These are phyloP conservation scores for Agaricus subrufescens DNA, from an alignment of 768 basidiomycete species.

Conservation along the genomic window DNA sequence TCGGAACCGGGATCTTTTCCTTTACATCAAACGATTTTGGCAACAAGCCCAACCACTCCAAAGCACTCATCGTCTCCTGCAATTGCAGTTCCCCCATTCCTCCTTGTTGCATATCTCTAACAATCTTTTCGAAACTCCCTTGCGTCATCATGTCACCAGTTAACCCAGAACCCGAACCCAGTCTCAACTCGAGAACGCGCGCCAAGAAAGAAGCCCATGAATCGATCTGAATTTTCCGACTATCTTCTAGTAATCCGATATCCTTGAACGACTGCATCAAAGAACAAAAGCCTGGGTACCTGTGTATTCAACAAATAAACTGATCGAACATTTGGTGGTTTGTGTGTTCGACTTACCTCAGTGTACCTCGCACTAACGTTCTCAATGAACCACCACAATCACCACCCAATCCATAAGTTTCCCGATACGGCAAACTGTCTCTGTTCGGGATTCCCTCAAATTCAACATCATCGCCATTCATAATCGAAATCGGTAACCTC, in stretches of 20 bases:
- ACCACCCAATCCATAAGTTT: constrained; percentile 52
- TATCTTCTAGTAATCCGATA: constrained; percentile 61
- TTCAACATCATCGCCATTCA: constrained; percentile 35
- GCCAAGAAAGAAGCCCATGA: constrained; percentile 35
- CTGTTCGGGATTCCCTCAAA: constrained; percentile 88
- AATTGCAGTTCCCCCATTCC: neutral
- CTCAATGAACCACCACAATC: constrained; percentile 30
- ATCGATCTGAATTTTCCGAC: constrained; percentile 27
- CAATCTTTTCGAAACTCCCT: constrained; percentile 3
- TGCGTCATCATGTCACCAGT: neutral
- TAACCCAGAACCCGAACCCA: constrained; percentile 3
- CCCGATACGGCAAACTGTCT: constrained; percentile 68
- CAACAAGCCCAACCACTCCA: constrained; percentile 9
- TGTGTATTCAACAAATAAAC: constrained; percentile 19
- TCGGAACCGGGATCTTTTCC: neutral
- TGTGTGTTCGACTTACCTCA: constrained; percentile 45
- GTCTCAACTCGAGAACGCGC: constrained; percentile 20
- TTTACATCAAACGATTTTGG: neutral
- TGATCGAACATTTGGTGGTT: neutral
- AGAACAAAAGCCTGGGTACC: constrained; percentile 80
- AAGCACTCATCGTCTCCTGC: neutral
- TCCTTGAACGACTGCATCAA: constrained; percentile 69
- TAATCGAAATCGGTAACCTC: constrained; percentile 58
- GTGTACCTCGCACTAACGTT: constrained; percentile 79
- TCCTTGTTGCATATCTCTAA: neutral